Evolutionary conservation across 2,329 filamentous ascomycete genomes (phyloP), one percentile per base, ranked within the genome.

Genomic region (Chrysoporthe austroafricana): DNA sequence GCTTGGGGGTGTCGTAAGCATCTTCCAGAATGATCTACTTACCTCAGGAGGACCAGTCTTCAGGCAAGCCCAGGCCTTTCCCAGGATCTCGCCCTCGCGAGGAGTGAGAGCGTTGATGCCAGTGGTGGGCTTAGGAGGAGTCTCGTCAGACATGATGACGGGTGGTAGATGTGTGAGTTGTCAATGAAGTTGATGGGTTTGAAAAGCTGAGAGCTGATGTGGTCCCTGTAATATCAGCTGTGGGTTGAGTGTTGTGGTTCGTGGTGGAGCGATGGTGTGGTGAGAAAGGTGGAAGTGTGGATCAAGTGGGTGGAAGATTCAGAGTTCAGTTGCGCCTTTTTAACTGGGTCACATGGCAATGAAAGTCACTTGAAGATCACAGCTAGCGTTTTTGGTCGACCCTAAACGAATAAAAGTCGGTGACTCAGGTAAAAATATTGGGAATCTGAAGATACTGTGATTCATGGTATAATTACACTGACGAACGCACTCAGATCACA

Each of bases 61-160:
- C 14, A 70, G 58, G 13, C 69, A 69, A 4, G 42, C 54, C 67
- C 62, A 62, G 18, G 62, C 62, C 62, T 67, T 69, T 34, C 26
- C 57, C 18, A 70, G 58, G 32, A 70, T 65, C 67, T 70, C 69
- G 9, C 42, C 48, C 89, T 74, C 93, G 34, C 69, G 69, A 9
- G 44, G 2, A 32, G 67, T 63, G 58, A 70, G 69, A 1, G 66
- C 3, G 34, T 26, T 32, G 18, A 32, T 44, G 48, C 59, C 66
- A 21, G 52, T 43, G 26, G 26, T 32, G 48, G 62, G 50, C 62
- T 67, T 70, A n/a, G 52, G 34, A 21, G 59, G 39, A 8, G 46
- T 62, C 6, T 36, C 60, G 56, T 63, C 54, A 42, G 62, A 46
- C 62, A 64, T 64, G 50, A 34, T 57, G 50, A 48, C 11, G 4